Conservation (phyloP, 805 yeast species). For the Candida verbasci region DNA sequence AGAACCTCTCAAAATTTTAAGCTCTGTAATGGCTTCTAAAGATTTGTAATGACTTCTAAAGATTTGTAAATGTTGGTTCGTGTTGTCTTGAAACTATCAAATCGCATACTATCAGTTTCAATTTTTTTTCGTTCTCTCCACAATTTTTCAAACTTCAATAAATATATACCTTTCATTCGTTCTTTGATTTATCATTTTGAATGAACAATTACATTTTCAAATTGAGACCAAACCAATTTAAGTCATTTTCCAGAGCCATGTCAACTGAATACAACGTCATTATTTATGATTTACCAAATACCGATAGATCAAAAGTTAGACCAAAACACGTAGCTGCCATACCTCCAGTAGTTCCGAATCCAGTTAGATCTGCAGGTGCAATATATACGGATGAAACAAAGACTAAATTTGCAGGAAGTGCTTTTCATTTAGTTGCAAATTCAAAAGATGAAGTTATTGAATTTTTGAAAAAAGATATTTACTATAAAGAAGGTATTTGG, state of each 20-base stretch:
- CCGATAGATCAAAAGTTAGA: slow-evolving; percentile 51
- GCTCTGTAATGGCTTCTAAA: too few relatives aligned
- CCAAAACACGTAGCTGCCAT: slow-evolving; percentile 40
- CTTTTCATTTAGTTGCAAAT: slow-evolving; percentile 59
- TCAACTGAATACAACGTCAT: slow-evolving; percentile 61
- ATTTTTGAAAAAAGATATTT: slow-evolving; percentile 59
- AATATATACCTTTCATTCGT: too few relatives aligned
- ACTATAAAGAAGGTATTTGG: slow-evolving; percentile 68
- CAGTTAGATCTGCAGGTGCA: slow-evolving; percentile 38
- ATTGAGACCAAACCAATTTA: slow-evolving; percentile 2
- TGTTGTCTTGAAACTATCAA: too few relatives aligned
- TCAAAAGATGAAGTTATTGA: slow-evolving; percentile 62
- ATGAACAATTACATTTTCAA: background rate
- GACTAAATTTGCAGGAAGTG: slow-evolving; percentile 64
- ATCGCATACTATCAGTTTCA: too few relatives aligned
- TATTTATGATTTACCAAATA: slow-evolving; percentile 64
- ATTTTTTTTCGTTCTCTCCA: too few relatives aligned
- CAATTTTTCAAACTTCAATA: too few relatives aligned
- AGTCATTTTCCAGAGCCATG: slow-evolving; percentile 10
- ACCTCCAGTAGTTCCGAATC: slow-evolving; percentile 30
- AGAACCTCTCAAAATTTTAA: too few relatives aligned
- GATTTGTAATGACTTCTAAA: too few relatives aligned
- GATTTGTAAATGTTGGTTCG: too few relatives aligned
- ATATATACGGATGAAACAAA: slow-evolving; percentile 36
- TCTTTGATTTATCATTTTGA: background rate